Evolutionary conservation across 108 stramenopile species (phyloP).

Genomic region (Parietichytrium sp.): DNA sequence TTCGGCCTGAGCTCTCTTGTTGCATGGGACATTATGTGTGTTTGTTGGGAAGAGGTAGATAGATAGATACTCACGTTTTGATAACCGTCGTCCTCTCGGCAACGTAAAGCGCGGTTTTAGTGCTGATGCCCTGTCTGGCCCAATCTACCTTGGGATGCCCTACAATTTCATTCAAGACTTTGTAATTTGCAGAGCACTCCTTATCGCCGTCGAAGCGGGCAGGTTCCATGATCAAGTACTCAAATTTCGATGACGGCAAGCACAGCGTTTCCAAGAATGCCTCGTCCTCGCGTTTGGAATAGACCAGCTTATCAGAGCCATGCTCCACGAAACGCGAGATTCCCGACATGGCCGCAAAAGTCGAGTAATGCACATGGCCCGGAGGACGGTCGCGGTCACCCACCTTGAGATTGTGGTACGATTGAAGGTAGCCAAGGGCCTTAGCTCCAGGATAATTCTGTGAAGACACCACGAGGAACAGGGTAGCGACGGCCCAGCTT

Average conservation of each 20-base stretch:
- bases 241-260: not conserved
- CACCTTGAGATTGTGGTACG: not conserved
- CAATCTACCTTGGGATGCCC: not conserved
- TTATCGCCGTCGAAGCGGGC: not conserved
- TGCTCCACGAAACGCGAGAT: constrained; percentile 19
- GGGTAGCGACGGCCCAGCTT: not conserved
- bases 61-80: not conserved
- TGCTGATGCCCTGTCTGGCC: not conserved
- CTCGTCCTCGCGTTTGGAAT: constrained; percentile 34
- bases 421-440: constrained; percentile 1
- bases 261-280: not conserved
- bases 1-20: too few relatives aligned
- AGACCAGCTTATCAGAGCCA: not conserved
- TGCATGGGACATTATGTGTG: too few relatives aligned
- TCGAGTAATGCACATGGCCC: not conserved
- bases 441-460: constrained; percentile 38
- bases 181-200: not conserved
- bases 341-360: constrained; percentile 30
- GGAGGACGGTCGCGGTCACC: not conserved
- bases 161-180: not conserved
- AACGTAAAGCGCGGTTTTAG: not conserved
- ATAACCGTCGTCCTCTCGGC: not conserved
- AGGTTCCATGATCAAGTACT: constrained; percentile 29
- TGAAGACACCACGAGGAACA: not conserved
- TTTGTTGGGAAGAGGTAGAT: not conserved